Evolutionary conservation across 345 rosid species (phyloP), one percentile per base, ranked within the genome.

Genomic region (Eucalyptus viminalis): DNA sequence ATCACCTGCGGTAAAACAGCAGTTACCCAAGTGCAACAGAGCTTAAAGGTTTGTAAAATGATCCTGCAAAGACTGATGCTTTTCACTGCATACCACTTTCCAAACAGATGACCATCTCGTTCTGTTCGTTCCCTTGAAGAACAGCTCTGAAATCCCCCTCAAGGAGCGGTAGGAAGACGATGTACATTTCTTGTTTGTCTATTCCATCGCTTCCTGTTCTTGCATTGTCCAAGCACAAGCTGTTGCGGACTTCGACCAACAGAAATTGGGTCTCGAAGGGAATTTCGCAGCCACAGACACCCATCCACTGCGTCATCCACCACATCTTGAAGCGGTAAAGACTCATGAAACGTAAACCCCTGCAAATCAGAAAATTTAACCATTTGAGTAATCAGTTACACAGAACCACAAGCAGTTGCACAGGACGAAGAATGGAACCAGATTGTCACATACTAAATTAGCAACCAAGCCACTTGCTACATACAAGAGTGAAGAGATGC

Each of bases 301-400:
- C 94, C 27, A 89, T 90, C 92, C 92, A 89, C 90, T 89, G 91
- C 31, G 92, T 91, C 80, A 91, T 90, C 93, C 93, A 92, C 94
- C 94, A 93, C 5, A 92, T 86, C 90, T 92, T 93, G 94, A 93
- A 93, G 87, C 94, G 91, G 50, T 92, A 93, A 40, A 90, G 56
- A 65, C 92, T 89, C 72, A 92, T 21, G 69, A 92, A 93, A 5
- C 92, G 92, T 27, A 93, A 88, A 80, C 88, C 92, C 22, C 88
- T 86, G 80, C 87, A 62, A 45, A 47, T 87, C 51, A 67, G 80
- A 31, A 67, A 67, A 67, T 67, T 16, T 67, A 67, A 15, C 80
- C 80, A 29, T 67, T 67, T 67, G 40, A 67, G 43, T 31, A 31
- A 67, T 67, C 80, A 31, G 80, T 67, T 67, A 67, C 80, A 31